A percentile compares a stretch with the other conserved stretches of the same genome.
phyloP scores from a whole-genome alignment of 768 basidiomycete species.

The Tricholoma hemisulphureum region DNA sequence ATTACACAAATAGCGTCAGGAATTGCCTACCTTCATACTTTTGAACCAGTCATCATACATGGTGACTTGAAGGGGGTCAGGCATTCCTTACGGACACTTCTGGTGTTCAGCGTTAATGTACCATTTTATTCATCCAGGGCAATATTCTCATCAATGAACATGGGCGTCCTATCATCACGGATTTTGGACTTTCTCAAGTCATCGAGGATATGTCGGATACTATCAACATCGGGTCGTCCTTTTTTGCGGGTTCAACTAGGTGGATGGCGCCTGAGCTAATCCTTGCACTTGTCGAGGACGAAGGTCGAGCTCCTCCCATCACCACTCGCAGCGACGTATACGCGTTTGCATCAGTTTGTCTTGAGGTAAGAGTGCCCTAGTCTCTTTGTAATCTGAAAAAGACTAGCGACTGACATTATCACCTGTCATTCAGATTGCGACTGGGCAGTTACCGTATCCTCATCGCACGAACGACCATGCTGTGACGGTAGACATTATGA shows the following conservation, averaged over 20 bases:
- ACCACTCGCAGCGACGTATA: slow-evolving; percentile 59
- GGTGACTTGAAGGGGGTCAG: slow-evolving; percentile 61
- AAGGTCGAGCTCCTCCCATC: slow-evolving; percentile 39
- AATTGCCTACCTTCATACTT: slow-evolving; percentile 55
- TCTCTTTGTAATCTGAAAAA: background rate
- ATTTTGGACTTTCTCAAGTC: slow-evolving; percentile 61
- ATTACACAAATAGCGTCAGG: slow-evolving; percentile 56
- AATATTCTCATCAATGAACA: slow-evolving; percentile 56
- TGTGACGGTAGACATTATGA: slow-evolving; percentile 53
- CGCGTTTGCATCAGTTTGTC: slow-evolving; percentile 57
- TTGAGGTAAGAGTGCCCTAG: slow-evolving; percentile 42
- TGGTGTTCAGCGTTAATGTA: background rate
- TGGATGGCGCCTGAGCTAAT: slow-evolving; percentile 64
- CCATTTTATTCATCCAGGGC: slow-evolving; percentile 33
- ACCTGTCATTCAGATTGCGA: slow-evolving; percentile 41
- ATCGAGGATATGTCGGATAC: slow-evolving; percentile 49
- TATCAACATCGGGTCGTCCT: slow-evolving; percentile 37
- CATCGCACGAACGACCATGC: slow-evolving; percentile 55
- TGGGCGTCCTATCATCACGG: slow-evolving; percentile 55
- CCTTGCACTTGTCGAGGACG: slow-evolving; percentile 48
- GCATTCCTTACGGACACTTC: slow-evolving; percentile 15
- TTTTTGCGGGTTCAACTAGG: slow-evolving; percentile 47
- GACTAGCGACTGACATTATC: background rate
- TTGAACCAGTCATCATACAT: slow-evolving; percentile 54
- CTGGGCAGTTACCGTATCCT: slow-evolving; percentile 50